A percentile compares a stretch with the other conserved stretches of the same genome.
Conservation (phyloP, 163 green algal genomes). For the Chlamydomonas reinhardtii region DNA sequence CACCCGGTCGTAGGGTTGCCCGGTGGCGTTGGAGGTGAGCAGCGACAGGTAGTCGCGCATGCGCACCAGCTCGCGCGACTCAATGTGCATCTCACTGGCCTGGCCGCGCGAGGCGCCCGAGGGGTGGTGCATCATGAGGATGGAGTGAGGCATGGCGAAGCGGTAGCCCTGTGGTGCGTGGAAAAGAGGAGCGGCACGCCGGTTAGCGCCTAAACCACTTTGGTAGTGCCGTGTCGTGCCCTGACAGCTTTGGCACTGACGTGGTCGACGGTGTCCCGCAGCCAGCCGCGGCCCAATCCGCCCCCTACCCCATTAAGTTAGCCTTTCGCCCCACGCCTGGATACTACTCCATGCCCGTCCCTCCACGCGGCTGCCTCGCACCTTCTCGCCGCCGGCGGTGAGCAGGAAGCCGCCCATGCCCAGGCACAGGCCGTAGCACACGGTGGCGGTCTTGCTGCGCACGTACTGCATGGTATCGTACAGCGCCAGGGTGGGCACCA, state of each 20-base stretch:
- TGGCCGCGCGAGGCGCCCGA: conserved; percentile 90
- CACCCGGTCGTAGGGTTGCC: conserved; percentile 79
- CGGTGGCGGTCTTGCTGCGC: conserved; percentile 90
- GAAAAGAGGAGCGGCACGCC: neutral
- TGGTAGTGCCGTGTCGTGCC: too few relatives aligned
- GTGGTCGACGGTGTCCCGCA: too few relatives aligned
- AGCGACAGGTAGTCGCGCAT: conserved; percentile 92
- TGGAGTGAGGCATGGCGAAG: conserved; percentile 92
- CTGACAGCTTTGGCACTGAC: neutral
- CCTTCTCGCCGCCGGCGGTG: conserved; percentile 90
- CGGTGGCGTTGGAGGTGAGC: conserved; percentile 82
- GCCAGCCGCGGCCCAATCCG: too few relatives aligned
- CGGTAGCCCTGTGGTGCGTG: conserved; percentile 94
- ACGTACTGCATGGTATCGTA: conserved; percentile 99
- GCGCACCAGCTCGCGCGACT: conserved; percentile 94
- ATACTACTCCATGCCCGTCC: too few relatives aligned
- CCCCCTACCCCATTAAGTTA: neutral
- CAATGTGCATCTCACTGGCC: conserved; percentile 96
- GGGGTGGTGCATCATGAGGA: conserved; percentile 98
- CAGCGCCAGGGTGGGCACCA: conserved; percentile 94
- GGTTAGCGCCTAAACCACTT: too few relatives aligned
- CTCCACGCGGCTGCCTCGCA: too few relatives aligned
- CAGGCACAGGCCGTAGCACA: conserved; percentile 95
- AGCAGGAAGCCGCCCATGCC: conserved; percentile 98
- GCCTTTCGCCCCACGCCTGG: too few relatives aligned